A percentile compares a stretch with the other conserved stretches of the same genome.
Evolutionary conservation across 805 yeast species (phyloP).

Genomic region (Candida caryicola): DNA sequence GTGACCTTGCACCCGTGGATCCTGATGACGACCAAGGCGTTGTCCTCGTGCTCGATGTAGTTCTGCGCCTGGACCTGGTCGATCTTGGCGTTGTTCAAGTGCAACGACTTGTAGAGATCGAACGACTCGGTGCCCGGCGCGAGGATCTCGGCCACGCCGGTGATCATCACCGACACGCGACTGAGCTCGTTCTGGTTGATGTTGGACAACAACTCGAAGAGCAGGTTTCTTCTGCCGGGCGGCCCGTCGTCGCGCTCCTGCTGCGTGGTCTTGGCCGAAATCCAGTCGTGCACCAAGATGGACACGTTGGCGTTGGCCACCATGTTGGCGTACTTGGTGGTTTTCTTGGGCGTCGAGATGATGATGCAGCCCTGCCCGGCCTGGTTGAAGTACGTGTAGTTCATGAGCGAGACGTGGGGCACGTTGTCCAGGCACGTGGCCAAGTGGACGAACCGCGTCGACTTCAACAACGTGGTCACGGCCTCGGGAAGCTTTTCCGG

Average conservation of each 20-base stretch:
- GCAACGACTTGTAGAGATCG: slow-evolving; percentile 57
- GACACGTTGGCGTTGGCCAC: slow-evolving; percentile 73
- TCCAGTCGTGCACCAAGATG: slow-evolving; percentile 87
- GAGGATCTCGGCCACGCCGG: slow-evolving; percentile 66
- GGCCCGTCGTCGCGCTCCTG: slow-evolving; percentile 7
- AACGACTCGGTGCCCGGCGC: slow-evolving; percentile 33
- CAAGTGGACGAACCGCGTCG: slow-evolving; percentile 72
- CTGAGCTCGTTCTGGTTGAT: slow-evolving; percentile 78
- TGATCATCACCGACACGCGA: slow-evolving; percentile 76
- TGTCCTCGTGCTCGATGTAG: slow-evolving; percentile 51
- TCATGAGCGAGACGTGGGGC: slow-evolving; percentile 92
- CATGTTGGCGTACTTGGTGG: slow-evolving; percentile 75
- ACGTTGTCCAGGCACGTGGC: slow-evolving; percentile 73
- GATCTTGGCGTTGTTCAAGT: slow-evolving; percentile 61
- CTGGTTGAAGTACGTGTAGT: slow-evolving; percentile 62
- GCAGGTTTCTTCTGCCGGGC: slow-evolving; percentile 16
- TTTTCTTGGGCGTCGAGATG: slow-evolving; percentile 66
- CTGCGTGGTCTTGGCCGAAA: slow-evolving; percentile 48
- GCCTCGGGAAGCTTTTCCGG: slow-evolving; percentile 30
- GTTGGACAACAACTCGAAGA: slow-evolving; percentile 57
- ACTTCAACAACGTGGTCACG: slow-evolving; percentile 45
- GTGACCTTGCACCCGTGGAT: slow-evolving; percentile 73
- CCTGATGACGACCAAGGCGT: slow-evolving; percentile 63
- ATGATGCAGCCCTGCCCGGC: slow-evolving; percentile 53
- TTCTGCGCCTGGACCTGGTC: slow-evolving; percentile 62